Conservation (phyloP, 179 eudicot genomes). For the Amaranthus tricolor region DNA sequence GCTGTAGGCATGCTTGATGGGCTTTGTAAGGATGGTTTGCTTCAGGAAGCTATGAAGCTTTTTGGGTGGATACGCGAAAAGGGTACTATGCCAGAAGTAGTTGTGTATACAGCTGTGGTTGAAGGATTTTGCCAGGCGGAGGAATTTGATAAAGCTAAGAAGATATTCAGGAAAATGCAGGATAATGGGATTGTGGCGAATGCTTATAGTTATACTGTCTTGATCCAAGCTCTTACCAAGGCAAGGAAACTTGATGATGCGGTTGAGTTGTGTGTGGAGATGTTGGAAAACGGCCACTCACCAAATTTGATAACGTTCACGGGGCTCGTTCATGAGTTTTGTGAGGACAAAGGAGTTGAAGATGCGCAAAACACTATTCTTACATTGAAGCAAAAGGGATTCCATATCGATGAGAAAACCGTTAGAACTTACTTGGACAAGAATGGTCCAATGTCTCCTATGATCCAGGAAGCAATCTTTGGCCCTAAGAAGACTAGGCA, state of each 20-base stretch:
- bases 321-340: conserved; percentile 67
- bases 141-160: conserved; percentile 67
- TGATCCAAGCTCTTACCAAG: conserved; percentile 56
- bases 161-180: conserved; percentile 88
- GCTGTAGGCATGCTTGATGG: conserved; percentile 96
- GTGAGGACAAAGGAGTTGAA: conserved; percentile 74
- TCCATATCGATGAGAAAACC: conserved; percentile 60
- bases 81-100: conserved; percentile 86
- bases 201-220: conserved; percentile 64
- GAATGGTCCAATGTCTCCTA: conserved; percentile 62
- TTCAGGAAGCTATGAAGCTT: conserved; percentile 92
- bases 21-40: conserved; percentile 83
- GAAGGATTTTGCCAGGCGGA: conserved; percentile 88
- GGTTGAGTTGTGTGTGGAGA: conserved; percentile 51
- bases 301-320: conserved; percentile 67
- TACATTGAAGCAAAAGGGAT: conserved; percentile 60
- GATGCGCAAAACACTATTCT: conserved; percentile 47
- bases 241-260: conserved; percentile 72
- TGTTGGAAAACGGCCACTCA: conserved; percentile 85
- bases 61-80: conserved; percentile 83
- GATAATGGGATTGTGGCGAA: conserved; percentile 62
- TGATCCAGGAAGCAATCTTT: conserved; percentile 84
- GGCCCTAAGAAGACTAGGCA: conserved; percentile 46
- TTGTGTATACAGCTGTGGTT: conserved; percentile 87
- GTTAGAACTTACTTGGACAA: conserved; percentile 65